Conservation (phyloP, 2,329 filamentous ascomycete genomes). For the Pseudogymnoascus verrucosus region DNA sequence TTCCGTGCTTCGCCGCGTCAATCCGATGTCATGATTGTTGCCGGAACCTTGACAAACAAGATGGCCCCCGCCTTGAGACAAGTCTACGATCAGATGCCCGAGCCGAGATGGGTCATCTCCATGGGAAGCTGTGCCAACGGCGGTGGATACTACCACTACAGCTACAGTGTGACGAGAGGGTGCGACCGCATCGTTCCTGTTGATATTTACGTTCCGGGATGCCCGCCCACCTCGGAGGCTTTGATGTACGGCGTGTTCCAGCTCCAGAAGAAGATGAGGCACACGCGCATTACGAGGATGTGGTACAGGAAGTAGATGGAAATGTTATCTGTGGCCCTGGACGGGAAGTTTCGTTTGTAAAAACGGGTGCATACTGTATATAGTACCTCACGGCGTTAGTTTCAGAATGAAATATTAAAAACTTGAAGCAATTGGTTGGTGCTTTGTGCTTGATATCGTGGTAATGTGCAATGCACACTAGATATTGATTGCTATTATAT, state of each 20-base stretch:
- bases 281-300: slow-evolving; percentile 46
- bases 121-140: slow-evolving; percentile 84
- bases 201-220: slow-evolving; percentile 73
- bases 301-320: slow-evolving; percentile 44
- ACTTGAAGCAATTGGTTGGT: background rate
- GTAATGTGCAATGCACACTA: no score
- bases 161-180: slow-evolving; percentile 67
- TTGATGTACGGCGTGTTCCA: slow-evolving; percentile 62
- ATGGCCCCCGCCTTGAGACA: slow-evolving; percentile 87
- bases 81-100: slow-evolving; percentile 94
- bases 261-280: slow-evolving; percentile 54
- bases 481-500: no score
- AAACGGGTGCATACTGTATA: slow-evolving; percentile 8
- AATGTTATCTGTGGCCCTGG: background rate
- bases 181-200: slow-evolving; percentile 72
- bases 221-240: slow-evolving; percentile 55
- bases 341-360: slow-evolving; percentile 8
- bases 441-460: background rate
- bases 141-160: slow-evolving; percentile 82
- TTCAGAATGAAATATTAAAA: slow-evolving; percentile 5
- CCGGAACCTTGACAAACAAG: slow-evolving; percentile 89
- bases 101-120: slow-evolving; percentile 75
- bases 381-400: slow-evolving; percentile 5
- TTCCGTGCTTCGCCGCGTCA: slow-evolving; percentile 83
- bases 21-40: slow-evolving; percentile 89